These are phyloP conservation scores for Cyberlindnera maritima DNA, from an alignment of 805 yeast species.

Conservation along the genomic window DNA sequence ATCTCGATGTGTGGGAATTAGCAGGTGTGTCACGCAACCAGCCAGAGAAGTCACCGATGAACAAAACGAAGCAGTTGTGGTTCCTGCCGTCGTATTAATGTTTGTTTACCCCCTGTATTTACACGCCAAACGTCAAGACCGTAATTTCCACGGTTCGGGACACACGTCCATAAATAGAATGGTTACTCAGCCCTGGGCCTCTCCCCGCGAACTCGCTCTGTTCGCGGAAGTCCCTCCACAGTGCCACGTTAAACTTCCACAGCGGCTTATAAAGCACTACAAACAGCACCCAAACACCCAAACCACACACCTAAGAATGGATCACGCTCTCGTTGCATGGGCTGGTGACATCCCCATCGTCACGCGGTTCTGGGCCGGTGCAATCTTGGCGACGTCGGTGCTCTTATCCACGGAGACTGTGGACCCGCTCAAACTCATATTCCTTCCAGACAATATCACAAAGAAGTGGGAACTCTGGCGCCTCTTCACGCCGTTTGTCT, in stretches of 20 bases:
- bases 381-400: conserved; percentile 12
- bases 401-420: conserved; percentile 14
- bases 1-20: too few species aligned
- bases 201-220: not conserved
- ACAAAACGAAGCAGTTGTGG: too few species aligned
- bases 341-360: conserved; percentile 17
- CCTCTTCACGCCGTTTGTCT: conserved; percentile 19
- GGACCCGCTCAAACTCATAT: conserved; percentile 9
- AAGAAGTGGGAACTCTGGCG: conserved; percentile 23
- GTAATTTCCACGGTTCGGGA: not conserved
- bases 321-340: conserved; percentile 21
- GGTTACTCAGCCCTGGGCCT: not conserved
- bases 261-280: too few species aligned
- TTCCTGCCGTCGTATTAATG: too few species aligned
- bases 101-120: too few species aligned
- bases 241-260: too few species aligned
- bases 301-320: conserved; percentile 16
- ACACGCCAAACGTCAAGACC: too few species aligned
- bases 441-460: conserved; percentile 11
- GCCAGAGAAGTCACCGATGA: too few species aligned
- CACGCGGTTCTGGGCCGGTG: conserved; percentile 20
- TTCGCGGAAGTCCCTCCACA: not conserved
- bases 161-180: not conserved
- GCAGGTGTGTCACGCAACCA: too few species aligned
- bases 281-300: too few species aligned